Evolutionary conservation across 352 stramenopile species (phyloP).

Genomic region (Phytophthora hybrid): DNA sequence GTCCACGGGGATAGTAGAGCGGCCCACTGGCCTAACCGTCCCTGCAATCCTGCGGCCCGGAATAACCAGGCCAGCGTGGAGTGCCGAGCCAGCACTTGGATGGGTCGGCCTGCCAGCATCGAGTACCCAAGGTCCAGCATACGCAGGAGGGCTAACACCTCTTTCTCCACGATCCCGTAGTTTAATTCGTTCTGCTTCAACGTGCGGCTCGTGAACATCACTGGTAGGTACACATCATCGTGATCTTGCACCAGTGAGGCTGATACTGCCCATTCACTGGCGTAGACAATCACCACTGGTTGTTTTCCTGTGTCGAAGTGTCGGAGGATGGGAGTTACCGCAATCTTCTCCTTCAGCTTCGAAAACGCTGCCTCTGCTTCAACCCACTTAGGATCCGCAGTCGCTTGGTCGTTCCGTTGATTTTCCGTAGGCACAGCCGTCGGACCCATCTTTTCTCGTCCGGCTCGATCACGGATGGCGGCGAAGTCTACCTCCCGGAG

Average conservation of each 20-base stretch:
- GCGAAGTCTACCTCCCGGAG: too few species aligned
- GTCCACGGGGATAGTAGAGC: not conserved
- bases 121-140: not conserved
- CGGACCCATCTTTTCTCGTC: too few species aligned
- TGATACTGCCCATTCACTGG: not conserved
- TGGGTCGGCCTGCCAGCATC: not conserved
- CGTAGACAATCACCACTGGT: too few species aligned
- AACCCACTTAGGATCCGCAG: too few species aligned
- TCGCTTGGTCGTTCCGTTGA: too few species aligned
- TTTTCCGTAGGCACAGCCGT: too few species aligned
- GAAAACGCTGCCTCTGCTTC: too few species aligned
- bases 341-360: not conserved
- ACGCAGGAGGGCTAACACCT: not conserved
- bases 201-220: not conserved
- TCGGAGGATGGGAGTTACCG: not conserved
- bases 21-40: conserved; percentile 4
- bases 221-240: not conserved
- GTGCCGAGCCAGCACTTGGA: not conserved
- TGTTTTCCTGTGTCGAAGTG: too few species aligned
- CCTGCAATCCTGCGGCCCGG: not conserved
- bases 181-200: not conserved
- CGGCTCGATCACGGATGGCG: too few species aligned
- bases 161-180: not conserved
- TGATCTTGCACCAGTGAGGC: not conserved
- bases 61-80: conserved; percentile 15